Base-by-base conservation (phyloP, 352 stramenopile species). In the Globisporangium cederbergense region DNA sequence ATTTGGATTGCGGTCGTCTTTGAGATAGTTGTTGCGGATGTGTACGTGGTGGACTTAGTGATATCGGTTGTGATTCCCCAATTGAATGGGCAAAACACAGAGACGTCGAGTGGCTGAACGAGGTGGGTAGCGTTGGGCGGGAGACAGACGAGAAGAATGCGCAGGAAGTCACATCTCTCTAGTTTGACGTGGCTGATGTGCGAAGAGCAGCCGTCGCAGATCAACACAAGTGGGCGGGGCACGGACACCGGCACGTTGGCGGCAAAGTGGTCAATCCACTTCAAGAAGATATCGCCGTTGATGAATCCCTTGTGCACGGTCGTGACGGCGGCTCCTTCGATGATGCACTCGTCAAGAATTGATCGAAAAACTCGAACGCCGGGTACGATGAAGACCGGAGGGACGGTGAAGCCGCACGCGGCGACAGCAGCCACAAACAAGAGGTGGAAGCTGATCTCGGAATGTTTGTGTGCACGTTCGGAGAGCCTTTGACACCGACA, bases 91-190 rank as follows among this genome's bases (percentile, higher is more conserved):
- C 36, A 32, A 3, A 62, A 62, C 5, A 38, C 18, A 49, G 57
- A n/a, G 34, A 62, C 57, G 57, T 62, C 38, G 7, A 62, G 57
- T 14, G 57, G 57, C 20, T 62, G 36, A 40, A 52, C 34, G 57
- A 62, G 43, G 52, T 46, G 52, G 14, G 16, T 58, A 9, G 52
- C 52, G 57, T 53, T 62, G 57, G 43, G 57, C 8, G 30, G 18
- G 38, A 62, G 6, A 40, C 28, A 62, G 6, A 53, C 47, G 36
- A 62, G 30, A 16, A 53, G 38, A 30, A 62, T 40, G 42, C 36
- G 18, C 16, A 47, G 32, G 20, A 10, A 18, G 16, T 55, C 43
- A 53, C 43, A 62, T 10, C 30, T n/a, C 43, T 42, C 36, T 30
- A 53, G 47, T 22, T 20, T 53, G 22, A 18, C 47, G 22, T 32